phyloP scores from a whole-genome alignment of 2,329 filamentous ascomycete genomes.

The Didymosphaeria variabile region DNA sequence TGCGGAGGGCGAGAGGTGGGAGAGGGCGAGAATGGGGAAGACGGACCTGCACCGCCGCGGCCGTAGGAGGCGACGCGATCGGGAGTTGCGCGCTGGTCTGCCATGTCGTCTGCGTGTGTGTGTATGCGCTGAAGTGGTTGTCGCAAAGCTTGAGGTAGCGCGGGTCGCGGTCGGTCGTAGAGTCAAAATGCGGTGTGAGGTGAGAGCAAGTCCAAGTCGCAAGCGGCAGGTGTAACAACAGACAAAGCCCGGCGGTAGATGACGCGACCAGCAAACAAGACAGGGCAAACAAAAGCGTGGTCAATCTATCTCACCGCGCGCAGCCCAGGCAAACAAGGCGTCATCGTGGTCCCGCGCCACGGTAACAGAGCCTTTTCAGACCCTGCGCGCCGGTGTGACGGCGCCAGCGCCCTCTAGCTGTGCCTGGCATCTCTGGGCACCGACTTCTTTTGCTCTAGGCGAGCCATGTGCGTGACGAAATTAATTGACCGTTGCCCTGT shows the following conservation, averaged over 20 bases:
- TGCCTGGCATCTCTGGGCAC: slow-evolving; percentile 30
- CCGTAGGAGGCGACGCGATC: slow-evolving; percentile 67
- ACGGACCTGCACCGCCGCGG: slow-evolving; percentile 75
- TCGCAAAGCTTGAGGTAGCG: background rate
- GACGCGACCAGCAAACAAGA: slow-evolving; percentile 9
- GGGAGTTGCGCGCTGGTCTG: slow-evolving; percentile 15
- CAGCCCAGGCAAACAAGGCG: slow-evolving; percentile 5
- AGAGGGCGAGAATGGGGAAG: slow-evolving; percentile 1
- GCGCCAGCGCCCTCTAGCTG: slow-evolving; percentile 26
- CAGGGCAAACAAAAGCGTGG: slow-evolving; percentile 2
- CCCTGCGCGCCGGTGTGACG: slow-evolving; percentile 36
- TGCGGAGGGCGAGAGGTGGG: no score
- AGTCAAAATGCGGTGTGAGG: background rate
- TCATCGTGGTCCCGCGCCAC: background rate
- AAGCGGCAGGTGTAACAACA: slow-evolving; percentile 10
- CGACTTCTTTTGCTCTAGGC: slow-evolving; percentile 27
- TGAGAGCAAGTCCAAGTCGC: background rate
- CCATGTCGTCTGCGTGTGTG: slow-evolving; percentile 31
- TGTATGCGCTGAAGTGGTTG: slow-evolving; percentile 25
- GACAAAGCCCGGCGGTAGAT: slow-evolving; percentile 8
- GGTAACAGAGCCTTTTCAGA: slow-evolving; percentile 19
- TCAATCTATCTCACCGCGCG: slow-evolving; percentile 11
- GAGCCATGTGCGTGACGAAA: background rate
- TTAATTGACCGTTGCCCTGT: slow-evolving; percentile 1
- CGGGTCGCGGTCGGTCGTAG: background rate